Percentiles rank a stretch among this genome's conserved stretches.
Conservation (phyloP, 1,284 basidiomycete genomes). For the Phylloboletellus chloephorus region DNA sequence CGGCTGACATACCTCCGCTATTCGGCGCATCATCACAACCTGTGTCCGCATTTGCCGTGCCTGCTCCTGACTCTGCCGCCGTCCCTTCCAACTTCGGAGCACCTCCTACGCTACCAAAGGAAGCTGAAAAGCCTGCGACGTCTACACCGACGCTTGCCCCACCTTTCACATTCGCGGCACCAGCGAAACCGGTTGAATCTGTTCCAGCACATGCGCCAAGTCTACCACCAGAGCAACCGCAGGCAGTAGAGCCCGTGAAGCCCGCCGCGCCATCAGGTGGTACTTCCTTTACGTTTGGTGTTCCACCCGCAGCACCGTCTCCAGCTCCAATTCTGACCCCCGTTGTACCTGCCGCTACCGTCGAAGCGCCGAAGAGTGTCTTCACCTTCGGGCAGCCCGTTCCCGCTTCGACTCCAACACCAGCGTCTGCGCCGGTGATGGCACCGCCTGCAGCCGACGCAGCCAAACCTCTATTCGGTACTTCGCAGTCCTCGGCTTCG, state of each 20-base stretch:
- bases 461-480: conserved; percentile 27
- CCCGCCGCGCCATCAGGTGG: conserved; percentile 5
- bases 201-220: conserved; percentile 1
- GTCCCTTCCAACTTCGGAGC: conserved; percentile 8
- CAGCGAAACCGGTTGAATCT: conserved; percentile 21
- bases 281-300: conserved; percentile 18
- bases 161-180: conserved; percentile 20
- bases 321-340: conserved; percentile 5
- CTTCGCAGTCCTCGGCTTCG: conserved; percentile 18
- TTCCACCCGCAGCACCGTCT: conserved; percentile 5
- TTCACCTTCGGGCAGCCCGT: conserved; percentile 25
- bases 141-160: conserved; percentile 2
- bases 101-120: conserved; percentile 16
- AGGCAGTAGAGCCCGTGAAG: conserved; percentile 9
- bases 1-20: conserved; percentile 8
- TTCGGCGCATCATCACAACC: conserved; percentile 18
- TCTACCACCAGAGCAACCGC: conserved; percentile 9
- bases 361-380: conserved; percentile 24
- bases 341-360: conserved; percentile 2
- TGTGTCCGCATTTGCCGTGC: conserved; percentile 12
- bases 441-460: conserved; percentile 12
- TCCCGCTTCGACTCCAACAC: conserved; percentile 6
- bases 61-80: conserved; percentile 8
- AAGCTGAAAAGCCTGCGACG: conserved; percentile 12
- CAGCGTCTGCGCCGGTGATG: conserved; percentile 8